Percentiles rank a stretch among this genome's conserved stretches.
Evolutionary conservation across 352 stramenopile genomes (phyloP).

Genomic region (Phytophthora pinifolia): DNA sequence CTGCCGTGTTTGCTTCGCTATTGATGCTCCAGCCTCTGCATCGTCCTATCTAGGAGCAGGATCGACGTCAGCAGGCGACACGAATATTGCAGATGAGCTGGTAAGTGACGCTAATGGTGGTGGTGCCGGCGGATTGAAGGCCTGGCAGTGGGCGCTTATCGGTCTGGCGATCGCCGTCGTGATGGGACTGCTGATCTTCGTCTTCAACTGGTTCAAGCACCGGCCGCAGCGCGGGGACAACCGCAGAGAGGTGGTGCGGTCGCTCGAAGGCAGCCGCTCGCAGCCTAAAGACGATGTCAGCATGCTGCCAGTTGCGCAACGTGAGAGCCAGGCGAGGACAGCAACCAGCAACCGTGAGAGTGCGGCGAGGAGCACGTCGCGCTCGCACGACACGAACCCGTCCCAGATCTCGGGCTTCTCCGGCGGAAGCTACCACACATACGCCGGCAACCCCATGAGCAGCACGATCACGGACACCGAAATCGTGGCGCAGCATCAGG

Average conservation of each 20-base stretch:
- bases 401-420: constrained; percentile 50
- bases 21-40: background rate
- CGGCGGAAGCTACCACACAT: constrained; percentile 46
- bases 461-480: constrained; percentile 46
- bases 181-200: constrained; percentile 37
- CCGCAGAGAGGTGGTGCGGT: constrained; percentile 31
- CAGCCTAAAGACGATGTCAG: constrained; percentile 32
- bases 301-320: constrained; percentile 14
- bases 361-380: constrained; percentile 19
- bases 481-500: constrained; percentile 31
- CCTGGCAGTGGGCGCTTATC: constrained; percentile 44
- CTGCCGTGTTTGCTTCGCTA: background rate
- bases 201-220: constrained; percentile 54
- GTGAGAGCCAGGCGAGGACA: constrained; percentile 25
- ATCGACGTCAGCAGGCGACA: background rate
- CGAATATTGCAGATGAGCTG: background rate
- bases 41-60: constrained; percentile 8
- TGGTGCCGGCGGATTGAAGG: constrained; percentile 14
- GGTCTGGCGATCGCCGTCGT: constrained; percentile 33
- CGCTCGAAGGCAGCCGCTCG: constrained; percentile 28
- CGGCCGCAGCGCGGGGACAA: constrained; percentile 36
- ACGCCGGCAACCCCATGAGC: constrained; percentile 28
- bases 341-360: constrained; percentile 24
- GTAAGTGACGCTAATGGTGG: constrained; percentile 10
- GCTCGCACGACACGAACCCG: constrained; percentile 37